Evolutionary conservation across 179 eudicot genomes (phyloP).

Genomic region (Camellia oleifera): DNA sequence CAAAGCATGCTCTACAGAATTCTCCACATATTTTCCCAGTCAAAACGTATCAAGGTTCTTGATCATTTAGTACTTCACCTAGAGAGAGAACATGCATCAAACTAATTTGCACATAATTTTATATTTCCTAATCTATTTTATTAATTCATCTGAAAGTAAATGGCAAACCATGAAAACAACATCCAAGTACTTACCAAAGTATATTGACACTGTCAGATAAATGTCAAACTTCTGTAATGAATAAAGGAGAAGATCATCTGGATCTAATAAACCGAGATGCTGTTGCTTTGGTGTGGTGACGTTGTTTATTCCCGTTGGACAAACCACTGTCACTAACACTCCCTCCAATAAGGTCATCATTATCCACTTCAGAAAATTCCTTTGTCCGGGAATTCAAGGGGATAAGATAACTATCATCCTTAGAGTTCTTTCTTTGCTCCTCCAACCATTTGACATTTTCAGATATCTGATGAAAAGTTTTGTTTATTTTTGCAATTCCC

Average conservation of each 20-base stretch:
- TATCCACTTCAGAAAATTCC: conserved; percentile 63
- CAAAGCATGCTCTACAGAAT: background rate
- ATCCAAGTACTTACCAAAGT: conserved; percentile 12
- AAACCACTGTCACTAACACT: conserved; percentile 89
- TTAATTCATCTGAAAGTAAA: background rate
- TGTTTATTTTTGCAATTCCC: conserved; percentile 81
- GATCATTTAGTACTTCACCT: background rate
- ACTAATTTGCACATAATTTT: background rate
- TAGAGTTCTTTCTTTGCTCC: conserved; percentile 63
- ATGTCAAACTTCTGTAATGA: background rate
- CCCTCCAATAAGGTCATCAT: conserved; percentile 54
- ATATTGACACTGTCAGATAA: background rate
- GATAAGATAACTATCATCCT: conserved; percentile 71
- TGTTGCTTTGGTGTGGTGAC: conserved; percentile 33
- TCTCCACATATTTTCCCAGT: background rate
- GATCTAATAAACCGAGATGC: conserved; percentile 42
- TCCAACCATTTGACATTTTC: conserved; percentile 68
- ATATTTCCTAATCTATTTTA: background rate
- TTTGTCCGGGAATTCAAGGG: conserved; percentile 68
- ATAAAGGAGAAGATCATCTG: conserved; percentile 23
- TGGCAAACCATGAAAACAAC: background rate
- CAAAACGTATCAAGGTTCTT: background rate
- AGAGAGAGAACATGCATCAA: background rate
- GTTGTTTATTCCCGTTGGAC: conserved; percentile 45
- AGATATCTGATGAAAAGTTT: conserved; percentile 81